Percentiles rank a stretch among this genome's conserved stretches.
phyloP scores from a whole-genome alignment of 768 basidiomycete species.

The Tricholomella constricta region DNA sequence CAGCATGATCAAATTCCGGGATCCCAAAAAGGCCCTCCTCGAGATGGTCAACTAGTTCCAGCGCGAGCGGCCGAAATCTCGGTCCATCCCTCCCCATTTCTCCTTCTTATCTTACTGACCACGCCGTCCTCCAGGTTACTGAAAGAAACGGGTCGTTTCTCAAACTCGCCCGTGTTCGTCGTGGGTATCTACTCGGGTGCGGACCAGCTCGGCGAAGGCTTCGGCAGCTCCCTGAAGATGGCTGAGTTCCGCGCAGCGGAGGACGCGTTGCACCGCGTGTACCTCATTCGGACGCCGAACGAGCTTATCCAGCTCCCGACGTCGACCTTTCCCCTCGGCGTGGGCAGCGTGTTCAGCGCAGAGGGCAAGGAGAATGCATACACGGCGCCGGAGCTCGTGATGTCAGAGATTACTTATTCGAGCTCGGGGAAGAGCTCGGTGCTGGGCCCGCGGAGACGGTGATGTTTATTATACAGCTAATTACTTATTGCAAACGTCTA shows the following conservation, averaged over 20 bases:
- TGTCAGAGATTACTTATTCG: conserved; percentile 67
- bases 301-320: conserved; percentile 71
- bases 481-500: neutral
- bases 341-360: conserved; percentile 53
- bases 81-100: conserved; percentile 42
- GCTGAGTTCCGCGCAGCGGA: conserved; percentile 92
- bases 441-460: conserved; percentile 11
- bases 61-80: conserved; percentile 65
- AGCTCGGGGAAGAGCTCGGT: conserved; percentile 62
- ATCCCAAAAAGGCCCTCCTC: conserved; percentile 77
- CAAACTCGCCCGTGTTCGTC: conserved; percentile 91
- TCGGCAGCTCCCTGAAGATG: conserved; percentile 92
- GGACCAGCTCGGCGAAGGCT: conserved; percentile 91
- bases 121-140: conserved; percentile 68
- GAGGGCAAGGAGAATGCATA: conserved; percentile 49
- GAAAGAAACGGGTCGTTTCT: conserved; percentile 90
- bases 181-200: conserved; percentile 88
- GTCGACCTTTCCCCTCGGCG: conserved; percentile 63
- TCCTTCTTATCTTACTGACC: neutral
- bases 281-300: conserved; percentile 76
- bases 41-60: conserved; percentile 72
- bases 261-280: conserved; percentile 80
- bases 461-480: neutral
- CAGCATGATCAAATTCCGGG: conserved; percentile 75
- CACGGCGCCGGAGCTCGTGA: conserved; percentile 53